Base-by-base conservation (phyloP, 2,329 filamentous ascomycete species). In the Pleurostoma richardsiae region DNA sequence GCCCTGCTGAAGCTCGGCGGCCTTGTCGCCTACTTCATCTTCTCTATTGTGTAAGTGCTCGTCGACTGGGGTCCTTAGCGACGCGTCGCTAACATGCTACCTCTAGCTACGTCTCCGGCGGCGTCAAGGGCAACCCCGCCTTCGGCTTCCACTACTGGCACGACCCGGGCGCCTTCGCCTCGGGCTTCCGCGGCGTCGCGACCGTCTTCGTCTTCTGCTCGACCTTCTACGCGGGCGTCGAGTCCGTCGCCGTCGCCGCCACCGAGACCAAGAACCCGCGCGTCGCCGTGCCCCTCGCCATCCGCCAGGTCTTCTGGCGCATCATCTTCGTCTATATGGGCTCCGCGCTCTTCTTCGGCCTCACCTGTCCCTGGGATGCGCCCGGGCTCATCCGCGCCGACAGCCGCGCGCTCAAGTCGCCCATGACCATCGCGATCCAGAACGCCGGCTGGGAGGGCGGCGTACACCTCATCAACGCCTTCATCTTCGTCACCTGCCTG, bases 381-480 rank as follows among this genome's bases (percentile, higher is more conserved):
- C 66, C 74, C 4, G 79, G 77, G 1, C 74, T 91, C 1, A 72
- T 86, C 39, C 80, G 79, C 29, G 80, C 79, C 4, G 64, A 63
- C 4, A 82, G 78, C 46, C 79, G 83, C 48, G 83, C 85, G 0
- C 72, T 89, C 29, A 78, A 85, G 63, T 86, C 82, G 26, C 85
- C 85, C 1, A 86, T 89, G 76, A 89, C 85, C 0, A 79, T 89
- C 49, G 85, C 85, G 2, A 79, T 91, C 41, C 79, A 85, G 51
- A 88, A 80, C 49, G 87, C 86, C 1, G 86, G 86, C 1, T 90
- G 85, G 79, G 65, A 85, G 46, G 80, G 79, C 29, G 87, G 85
- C 46, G 84, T 86, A 1, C 82, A 91, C 59, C 75, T 91, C 2
- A 86, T 91, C 68, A 91, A 91, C 54, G 85, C 82, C 38, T 85